Evolutionary conservation across 2,329 filamentous ascomycete genomes (phyloP), one percentile per base, ranked within the genome.

Genomic region (Xylaria sp.): DNA sequence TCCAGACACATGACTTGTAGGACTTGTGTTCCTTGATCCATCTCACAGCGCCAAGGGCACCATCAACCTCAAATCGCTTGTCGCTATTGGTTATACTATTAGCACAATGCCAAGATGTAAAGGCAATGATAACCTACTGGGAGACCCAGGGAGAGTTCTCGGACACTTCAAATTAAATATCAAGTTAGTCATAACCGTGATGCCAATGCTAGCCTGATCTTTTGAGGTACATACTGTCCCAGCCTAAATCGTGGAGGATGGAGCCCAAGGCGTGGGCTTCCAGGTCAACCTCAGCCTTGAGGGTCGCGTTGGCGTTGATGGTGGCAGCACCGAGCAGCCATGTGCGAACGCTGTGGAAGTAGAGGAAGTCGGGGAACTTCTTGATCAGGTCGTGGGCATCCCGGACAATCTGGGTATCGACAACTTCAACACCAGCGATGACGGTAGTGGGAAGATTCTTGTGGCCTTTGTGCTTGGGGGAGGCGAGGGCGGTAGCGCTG

Each of bases 241-340:
- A 65, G 8, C 63, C 63, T 3, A 65, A 43, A 33, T 65, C 63
- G 53, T 65, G 63, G 9, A 65, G 60, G 17, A 65, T 56, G 19
- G 63, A 58, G 25, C 58, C 63, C n/a, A 65, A n/a, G 38, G 63
- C 63, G 31, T 65, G 63, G 17, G 57, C 56, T 40, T 65, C 63
- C 0, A 65, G 47, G 21, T 65, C 63, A 47, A 65, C 54, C 47
- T 52, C 31, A 3, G 43, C 52, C 52, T 63, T 60, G 25, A 63
- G 56, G 11, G 63, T 65, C 48, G 37, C 38, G 27, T 65, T 65
- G 47, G 56, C 52, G 48, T 65, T 65, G 43, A 65, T 57, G 15
- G 31, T 38, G 15, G 63, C 63, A 11, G 60, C 56, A 17, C 63
- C 63, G 3, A 60, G 51, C 3, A 65, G 49, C 60, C 60, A 65